Percentiles rank a stretch among this genome's conserved stretches.
phyloP scores from a whole-genome alignment of 2,329 filamentous ascomycete species.

The Sporothrix dimorphospora region DNA sequence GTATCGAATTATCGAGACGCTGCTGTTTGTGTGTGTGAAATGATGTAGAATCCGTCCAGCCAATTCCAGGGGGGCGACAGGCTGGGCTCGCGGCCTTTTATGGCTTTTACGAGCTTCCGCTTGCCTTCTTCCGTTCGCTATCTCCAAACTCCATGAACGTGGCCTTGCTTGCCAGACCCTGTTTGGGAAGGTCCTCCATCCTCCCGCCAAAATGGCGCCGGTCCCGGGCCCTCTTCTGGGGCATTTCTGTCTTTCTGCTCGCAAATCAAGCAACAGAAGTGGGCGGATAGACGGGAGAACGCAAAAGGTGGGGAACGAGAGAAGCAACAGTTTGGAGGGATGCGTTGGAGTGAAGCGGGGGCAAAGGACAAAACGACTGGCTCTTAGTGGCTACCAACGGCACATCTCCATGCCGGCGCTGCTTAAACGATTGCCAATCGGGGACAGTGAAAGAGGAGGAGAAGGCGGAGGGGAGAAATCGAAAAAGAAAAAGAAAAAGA shows the following conservation, averaged over 20 bases:
- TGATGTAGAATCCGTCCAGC: not conserved
- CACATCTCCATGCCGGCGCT: not conserved
- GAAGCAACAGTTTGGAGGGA: not conserved
- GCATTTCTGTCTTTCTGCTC: not conserved
- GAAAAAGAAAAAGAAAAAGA: not conserved
- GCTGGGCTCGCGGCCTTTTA: not conserved
- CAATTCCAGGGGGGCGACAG: not conserved
- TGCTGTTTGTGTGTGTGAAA: not conserved
- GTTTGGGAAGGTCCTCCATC: slow-evolving; percentile 7
- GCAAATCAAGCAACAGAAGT: not conserved
- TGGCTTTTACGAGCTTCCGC: slow-evolving; percentile 12
- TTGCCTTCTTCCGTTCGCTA: not conserved
- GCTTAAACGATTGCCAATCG: not conserved
- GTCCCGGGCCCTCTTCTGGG: slow-evolving; percentile 12
- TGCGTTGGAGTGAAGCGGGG: slow-evolving; percentile 11
- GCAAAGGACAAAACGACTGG: not conserved
- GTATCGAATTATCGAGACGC: not conserved
- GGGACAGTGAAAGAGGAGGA: not conserved
- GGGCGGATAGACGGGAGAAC: not conserved
- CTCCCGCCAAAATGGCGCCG: slow-evolving; percentile 12
- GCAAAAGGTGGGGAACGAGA: not conserved
- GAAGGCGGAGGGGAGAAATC: not conserved
- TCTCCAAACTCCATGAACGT: not conserved
- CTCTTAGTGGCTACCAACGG: not conserved
- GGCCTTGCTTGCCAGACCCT: not conserved